Evolutionary conservation across 1,284 basidiomycete genomes (phyloP).

Genomic region (Rhodotorula sp.): DNA sequence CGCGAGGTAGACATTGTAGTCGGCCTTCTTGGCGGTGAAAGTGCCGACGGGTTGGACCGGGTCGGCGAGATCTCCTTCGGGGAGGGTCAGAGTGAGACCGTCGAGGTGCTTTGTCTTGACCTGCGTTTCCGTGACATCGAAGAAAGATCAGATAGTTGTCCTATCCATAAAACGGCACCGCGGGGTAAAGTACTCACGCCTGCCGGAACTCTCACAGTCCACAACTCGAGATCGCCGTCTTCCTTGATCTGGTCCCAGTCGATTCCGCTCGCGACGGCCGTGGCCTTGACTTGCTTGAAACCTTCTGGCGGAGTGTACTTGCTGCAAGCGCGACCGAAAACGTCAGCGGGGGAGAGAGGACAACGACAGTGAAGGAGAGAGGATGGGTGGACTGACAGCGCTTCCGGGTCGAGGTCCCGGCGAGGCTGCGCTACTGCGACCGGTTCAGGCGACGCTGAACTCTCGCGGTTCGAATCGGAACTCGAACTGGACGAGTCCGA

Average conservation of each 20-base stretch:
- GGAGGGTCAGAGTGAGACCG: slow-evolving; percentile 17
- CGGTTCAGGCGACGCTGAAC: slow-evolving; percentile 20
- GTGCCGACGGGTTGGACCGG: slow-evolving; percentile 18
- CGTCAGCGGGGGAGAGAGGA: neutral
- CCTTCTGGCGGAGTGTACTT: slow-evolving; percentile 34
- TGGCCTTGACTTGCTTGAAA: slow-evolving; percentile 12
- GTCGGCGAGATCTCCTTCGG: neutral
- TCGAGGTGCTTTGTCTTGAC: slow-evolving; percentile 36
- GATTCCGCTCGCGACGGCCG: slow-evolving; percentile 4
- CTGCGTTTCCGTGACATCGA: slow-evolving; percentile 5
- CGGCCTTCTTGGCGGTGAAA: slow-evolving; percentile 27
- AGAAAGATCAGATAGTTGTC: neutral
- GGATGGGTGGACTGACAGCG: slow-evolving; percentile 1
- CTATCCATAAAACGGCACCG: too few relatives aligned
- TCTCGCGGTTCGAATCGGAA: slow-evolving; percentile 5
- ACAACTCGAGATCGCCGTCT: slow-evolving; percentile 31
- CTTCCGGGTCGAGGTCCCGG: slow-evolving; percentile 15
- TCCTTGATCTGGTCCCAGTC: slow-evolving; percentile 30
- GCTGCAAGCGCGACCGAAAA: neutral
- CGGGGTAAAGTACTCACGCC: slow-evolving; percentile 13
- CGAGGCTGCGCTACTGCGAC: neutral
- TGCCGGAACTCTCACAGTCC: slow-evolving; percentile 33
- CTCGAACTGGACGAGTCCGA: slow-evolving; percentile 4
- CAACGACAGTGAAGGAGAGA: neutral
- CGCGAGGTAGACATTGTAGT: slow-evolving; percentile 28